Evolutionary conservation across 108 stramenopile genomes (phyloP), one percentile per base, ranked within the genome.

Genomic region (Bacterosira constricta): DNA sequence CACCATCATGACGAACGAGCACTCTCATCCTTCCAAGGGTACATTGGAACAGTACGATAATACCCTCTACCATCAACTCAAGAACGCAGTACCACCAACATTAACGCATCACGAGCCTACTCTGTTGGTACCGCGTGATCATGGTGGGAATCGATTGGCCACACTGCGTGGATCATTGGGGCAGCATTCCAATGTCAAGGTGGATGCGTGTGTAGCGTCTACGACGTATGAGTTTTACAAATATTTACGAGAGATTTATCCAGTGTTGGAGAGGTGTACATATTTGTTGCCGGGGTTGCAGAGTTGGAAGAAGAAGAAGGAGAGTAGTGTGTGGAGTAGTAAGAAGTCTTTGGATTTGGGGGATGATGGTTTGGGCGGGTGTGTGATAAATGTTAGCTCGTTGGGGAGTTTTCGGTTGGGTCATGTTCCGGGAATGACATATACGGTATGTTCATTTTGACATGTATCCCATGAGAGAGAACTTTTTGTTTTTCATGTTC

Each of bases 211-310:
- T 30, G 27, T n/a, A 26, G 4, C 42, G 41, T 23, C 31, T 13
- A 34, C 55, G n/a, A 15, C 35, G 25, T 54, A 37, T 37, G 54
- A 10, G 13, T 70, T 56, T 25, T 53, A 63, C 49, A 39, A 53
- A 7, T 80, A 75, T 38, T 31, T 75, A 6, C 47, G 32, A 11
- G 39, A 31, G 26, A 38, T 75, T n/a, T 51, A 44, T 12, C 69
- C 70, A 4, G 86, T 85, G 9, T 86, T 91, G 69, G 75, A 73
- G 35, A 56, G 73, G 8, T 87, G 74, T 34, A 71, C 79, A 15
- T 91, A 84, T 69, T 31, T 84, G 17, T 59, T 91, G 49, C 81
- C 80, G 26, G 63, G 75, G 21, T 45, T 77, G 46, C 57, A 54
- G 23, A 35, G 10, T 13, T n/a, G 23, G 30, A 3, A 54, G 23